Percentiles rank a stretch among this genome's conserved stretches.
These are phyloP conservation scores for Pisolithus microcarpus DNA, from an alignment of 768 basidiomycete species.

Conservation along the genomic window DNA sequence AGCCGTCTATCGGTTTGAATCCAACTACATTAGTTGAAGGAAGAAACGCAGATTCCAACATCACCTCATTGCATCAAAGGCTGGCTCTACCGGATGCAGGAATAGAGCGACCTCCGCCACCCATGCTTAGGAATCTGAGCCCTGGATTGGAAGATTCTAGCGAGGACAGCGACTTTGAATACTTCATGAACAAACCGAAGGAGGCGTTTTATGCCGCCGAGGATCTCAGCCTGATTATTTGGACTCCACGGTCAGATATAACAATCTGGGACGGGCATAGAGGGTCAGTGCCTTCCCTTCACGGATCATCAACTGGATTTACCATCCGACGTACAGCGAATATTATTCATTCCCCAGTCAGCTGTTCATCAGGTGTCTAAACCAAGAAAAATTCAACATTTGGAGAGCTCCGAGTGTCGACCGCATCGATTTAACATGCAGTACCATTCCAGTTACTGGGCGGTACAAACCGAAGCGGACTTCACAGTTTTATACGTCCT, in stretches of 20 bases:
- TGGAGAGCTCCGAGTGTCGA: constrained; percentile 6
- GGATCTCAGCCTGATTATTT: constrained; percentile 13
- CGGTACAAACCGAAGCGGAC: constrained; percentile 2
- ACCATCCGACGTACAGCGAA: constrained; percentile 4
- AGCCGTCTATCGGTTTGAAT: neutral
- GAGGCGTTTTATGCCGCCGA: neutral
- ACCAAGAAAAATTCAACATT: constrained; percentile 4
- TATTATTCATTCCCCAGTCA: constrained; percentile 18
- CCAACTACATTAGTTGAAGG: no score
- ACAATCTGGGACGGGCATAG: constrained; percentile 21
- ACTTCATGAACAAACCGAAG: neutral
- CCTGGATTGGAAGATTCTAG: no score
- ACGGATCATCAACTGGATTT: neutral
- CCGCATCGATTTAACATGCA: constrained; percentile 17
- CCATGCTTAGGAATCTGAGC: no score
- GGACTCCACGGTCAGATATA: constrained; percentile 8
- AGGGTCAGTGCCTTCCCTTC: constrained; percentile 10
- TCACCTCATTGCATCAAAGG: no score
- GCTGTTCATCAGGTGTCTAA: constrained; percentile 16
- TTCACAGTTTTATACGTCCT: constrained; percentile 8
- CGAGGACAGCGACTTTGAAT: neutral
- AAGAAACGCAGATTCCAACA: neutral
- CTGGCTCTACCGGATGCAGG: no score
- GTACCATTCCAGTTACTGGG: constrained; percentile 6
- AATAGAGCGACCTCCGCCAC: no score